Percentiles rank a stretch among this genome's conserved stretches.
These are phyloP conservation scores for Auxenochlorella protothecoides DNA, from an alignment of 139 green algal species.

Conservation along the genomic window DNA sequence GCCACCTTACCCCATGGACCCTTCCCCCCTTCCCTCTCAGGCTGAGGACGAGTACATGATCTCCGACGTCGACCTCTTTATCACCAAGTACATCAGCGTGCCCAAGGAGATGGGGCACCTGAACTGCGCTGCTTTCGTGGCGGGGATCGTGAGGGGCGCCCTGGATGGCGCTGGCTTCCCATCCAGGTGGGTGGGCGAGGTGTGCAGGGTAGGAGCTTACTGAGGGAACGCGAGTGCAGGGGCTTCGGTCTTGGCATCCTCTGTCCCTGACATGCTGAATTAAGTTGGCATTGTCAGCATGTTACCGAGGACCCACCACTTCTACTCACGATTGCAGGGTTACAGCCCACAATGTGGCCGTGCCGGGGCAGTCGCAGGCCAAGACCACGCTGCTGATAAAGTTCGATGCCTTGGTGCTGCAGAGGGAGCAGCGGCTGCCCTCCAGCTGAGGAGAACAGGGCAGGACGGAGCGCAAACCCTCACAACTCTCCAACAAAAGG, in stretches of 20 bases:
- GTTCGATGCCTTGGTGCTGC: constrained; percentile 61
- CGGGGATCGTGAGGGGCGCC: constrained; percentile 85
- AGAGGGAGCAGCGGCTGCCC: constrained; percentile 41
- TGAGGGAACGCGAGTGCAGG: background rate
- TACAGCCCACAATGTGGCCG: constrained; percentile 62
- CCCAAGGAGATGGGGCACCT: constrained; percentile 81
- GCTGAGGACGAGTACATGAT: constrained; percentile 97
- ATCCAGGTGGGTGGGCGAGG: constrained; percentile 32
- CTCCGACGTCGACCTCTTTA: constrained; percentile 76
- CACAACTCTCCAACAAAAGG: too few relatives aligned
- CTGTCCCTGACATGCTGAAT: background rate
- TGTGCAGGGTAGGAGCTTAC: background rate
- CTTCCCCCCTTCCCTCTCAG: constrained; percentile 18
- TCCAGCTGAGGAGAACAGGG: background rate
- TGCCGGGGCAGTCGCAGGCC: constrained; percentile 36
- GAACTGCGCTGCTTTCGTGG: constrained; percentile 81
- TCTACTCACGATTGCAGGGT: constrained; percentile 43
- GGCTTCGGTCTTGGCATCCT: background rate
- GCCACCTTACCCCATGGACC: background rate
- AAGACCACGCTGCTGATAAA: constrained; percentile 90
- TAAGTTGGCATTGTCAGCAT: too few relatives aligned
- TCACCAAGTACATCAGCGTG: constrained; percentile 85
- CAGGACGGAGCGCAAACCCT: too few relatives aligned
- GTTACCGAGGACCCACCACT: too few relatives aligned
- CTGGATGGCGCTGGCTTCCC: constrained; percentile 84